These are phyloP conservation scores for Talaromyces islandicus DNA, from an alignment of 2,329 filamentous ascomycete species.

Conservation along the genomic window DNA sequence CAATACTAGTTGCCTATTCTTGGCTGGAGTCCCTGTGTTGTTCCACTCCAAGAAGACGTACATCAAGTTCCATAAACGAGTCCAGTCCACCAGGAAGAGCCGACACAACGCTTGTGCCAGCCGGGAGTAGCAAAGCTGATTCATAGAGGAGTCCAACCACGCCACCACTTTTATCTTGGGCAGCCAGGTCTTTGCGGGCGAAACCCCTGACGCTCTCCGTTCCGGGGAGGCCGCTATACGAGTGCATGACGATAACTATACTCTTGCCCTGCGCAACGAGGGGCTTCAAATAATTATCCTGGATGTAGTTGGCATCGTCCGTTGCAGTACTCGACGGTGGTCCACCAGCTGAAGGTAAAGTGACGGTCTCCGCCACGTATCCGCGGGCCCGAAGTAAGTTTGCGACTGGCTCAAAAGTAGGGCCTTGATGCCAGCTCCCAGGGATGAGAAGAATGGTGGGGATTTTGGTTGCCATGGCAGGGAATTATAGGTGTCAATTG, in stretches of 20 bases:
- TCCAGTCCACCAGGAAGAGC: neutral
- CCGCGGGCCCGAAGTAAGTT: neutral
- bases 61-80: neutral
- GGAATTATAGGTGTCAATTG: neutral
- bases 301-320: neutral
- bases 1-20: neutral
- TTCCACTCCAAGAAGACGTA: neutral
- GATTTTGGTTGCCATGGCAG: neutral
- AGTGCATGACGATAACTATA: neutral
- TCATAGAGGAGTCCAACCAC: neutral
- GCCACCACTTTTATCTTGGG: neutral
- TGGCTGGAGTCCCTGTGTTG: no score
- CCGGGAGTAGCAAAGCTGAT: neutral
- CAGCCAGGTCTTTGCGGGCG: neutral
- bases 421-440: neutral
- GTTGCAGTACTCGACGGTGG: neutral
- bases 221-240: neutral
- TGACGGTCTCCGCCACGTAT: neutral
- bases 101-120: neutral
- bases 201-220: neutral
- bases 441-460: neutral
- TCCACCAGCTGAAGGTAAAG: neutral
- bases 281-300: neutral
- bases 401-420: neutral
- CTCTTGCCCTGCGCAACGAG: neutral